Evolutionary conservation across 257 asterid species (phyloP), one percentile per base, ranked within the genome.

Genomic region (Rubia yunnanensis): DNA sequence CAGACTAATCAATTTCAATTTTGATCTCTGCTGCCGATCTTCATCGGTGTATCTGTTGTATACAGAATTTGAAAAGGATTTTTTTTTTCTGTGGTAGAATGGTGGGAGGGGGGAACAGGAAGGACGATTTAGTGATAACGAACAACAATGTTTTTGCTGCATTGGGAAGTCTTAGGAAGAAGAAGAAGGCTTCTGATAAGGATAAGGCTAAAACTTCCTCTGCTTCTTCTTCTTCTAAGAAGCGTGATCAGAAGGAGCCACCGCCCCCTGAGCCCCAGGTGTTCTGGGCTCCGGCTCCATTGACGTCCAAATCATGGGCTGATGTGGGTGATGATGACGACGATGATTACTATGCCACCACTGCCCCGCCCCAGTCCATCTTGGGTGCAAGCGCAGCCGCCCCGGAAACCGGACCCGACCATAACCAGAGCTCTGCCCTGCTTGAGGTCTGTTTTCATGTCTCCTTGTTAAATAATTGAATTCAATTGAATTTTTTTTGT

Each of bases 321-420:
- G 98, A 91, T 85, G 95, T 85, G 5, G 98, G 88, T 35, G 98
- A 91, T 55, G 98, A 91, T 49, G 96, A 89, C 63, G 98, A 91
- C 36, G 98, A 88, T 49, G 96, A 91, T 78, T 91, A 91, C 78
- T 91, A 83, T 39, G 96, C 96, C 50, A 88, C 96, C 63, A 84
- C 95, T 44, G 98, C 96, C 30, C 95, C 96, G 36, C 98, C 98
- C 17, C 81, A 69, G 80, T 75, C 94, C 1, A 77, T 83, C 52
- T 86, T 92, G 96, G 88, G 66, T 41, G 76, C 71, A 44, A 72
- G 86, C 13, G 55, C 82, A 57, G 62, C 72, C 6, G 77, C 73
- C 63, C 77, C 68, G 71, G 76, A 66, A 53, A 70, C 70, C 8
- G 66, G 60, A 17, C 6, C 72, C 28, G 77, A 83, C 36, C 72